Evolutionary conservation across 1,139 yeast species (phyloP), one percentile per base, ranked within the genome.

Genomic region (Taiozyma sp.): DNA sequence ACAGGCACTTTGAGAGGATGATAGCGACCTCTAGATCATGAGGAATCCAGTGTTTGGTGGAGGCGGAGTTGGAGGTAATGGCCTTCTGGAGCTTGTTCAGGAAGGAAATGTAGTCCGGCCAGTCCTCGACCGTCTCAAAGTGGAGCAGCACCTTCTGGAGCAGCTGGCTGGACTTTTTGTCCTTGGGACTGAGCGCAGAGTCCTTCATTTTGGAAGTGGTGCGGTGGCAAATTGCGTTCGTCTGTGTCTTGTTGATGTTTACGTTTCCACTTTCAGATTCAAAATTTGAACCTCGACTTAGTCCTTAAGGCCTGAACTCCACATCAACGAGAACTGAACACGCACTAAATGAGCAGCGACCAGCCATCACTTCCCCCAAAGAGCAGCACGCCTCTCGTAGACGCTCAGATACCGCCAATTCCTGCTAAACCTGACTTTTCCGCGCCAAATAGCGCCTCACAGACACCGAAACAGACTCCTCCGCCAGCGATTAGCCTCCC

Each of bases 61-160:
- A 43, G n/a, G 45, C 30, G 66, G 51, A 71, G 72, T 8, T 71
- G 55, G 50, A 69, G 51, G 76, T 79, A 39, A 91, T 70, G 0
- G 93, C 84, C 65, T 90, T 88, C 56, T 84, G 83, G 13, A 93
- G 76, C 57, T 87, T 81, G 1, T 93, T 83, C 45, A 95, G 73
- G 65, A 90, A 91, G 23, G 97, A 86, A 53, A 93, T 93, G 67
- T 92, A 91, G 65, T 93, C 99, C n/a, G 99, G 98, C 99, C 99
- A 93, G 72, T 92, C 98, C 43, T 84, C 87, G 2, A 91, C 84
- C n/a, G 83, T 69, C 51, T 89, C 97, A 71, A 93, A 93, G n/a
- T 83, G 74, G 8, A 80, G 74, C 29, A 93, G 71, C 0, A 95
- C 91, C 57, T 85, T 81, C 53, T 88, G 96, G 8, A 91, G 79